Conservation (phyloP, 1,139 yeast species). For the Arxiozyma slooffiae region DNA sequence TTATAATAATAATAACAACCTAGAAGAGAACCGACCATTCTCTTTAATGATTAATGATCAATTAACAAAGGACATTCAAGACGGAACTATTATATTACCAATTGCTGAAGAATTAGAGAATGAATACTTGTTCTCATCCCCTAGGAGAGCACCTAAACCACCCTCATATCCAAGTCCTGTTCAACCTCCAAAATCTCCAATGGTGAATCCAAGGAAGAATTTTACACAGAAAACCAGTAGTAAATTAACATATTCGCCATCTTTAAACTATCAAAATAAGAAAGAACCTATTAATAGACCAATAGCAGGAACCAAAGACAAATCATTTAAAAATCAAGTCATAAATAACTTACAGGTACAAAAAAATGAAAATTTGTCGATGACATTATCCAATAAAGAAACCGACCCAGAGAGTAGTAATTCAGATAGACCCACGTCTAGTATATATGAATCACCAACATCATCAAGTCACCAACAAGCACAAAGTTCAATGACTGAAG, state of each 20-base stretch:
- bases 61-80: slow-evolving; percentile 3
- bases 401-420: slow-evolving; percentile 3
- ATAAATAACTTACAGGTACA: neutral
- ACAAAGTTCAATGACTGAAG: neutral
- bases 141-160: slow-evolving; percentile 56
- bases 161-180: slow-evolving; percentile 44
- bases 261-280: slow-evolving; percentile 18
- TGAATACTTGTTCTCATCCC: slow-evolving; percentile 39
- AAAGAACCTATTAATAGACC: neutral
- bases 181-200: slow-evolving; percentile 29
- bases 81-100: slow-evolving; percentile 19
- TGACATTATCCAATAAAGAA: slow-evolving; percentile 1
- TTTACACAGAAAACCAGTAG: slow-evolving; percentile 1
- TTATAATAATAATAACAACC: slow-evolving; percentile 3
- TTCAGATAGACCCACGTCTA: slow-evolving; percentile 19
- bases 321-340: neutral
- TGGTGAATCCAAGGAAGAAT: slow-evolving; percentile 5
- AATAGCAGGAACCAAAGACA: neutral
- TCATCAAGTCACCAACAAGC: slow-evolving; percentile 1
- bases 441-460: slow-evolving; percentile 20
- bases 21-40: slow-evolving; percentile 10
- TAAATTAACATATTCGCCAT: slow-evolving; percentile 16
- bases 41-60: slow-evolving; percentile 9
- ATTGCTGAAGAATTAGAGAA: slow-evolving; percentile 10
- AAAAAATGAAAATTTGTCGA: neutral